These are phyloP conservation scores for Chaetomidium leptoderma DNA, from an alignment of 495 filamentous ascomycete species.

Conservation along the genomic window DNA sequence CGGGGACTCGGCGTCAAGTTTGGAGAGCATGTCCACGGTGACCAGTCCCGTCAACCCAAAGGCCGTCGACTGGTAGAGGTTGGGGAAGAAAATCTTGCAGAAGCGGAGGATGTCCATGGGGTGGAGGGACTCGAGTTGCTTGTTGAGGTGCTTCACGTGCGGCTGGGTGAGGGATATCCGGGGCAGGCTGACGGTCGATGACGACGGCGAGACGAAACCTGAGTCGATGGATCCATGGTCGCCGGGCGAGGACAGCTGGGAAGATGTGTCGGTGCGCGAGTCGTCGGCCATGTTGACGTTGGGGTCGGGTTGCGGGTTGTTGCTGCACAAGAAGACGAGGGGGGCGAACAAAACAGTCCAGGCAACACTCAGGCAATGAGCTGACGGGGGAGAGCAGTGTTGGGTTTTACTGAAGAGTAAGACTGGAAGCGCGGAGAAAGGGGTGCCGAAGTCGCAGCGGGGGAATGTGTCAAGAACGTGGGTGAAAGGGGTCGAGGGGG, in stretches of 20 bases:
- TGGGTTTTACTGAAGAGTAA: neutral
- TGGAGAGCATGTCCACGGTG: slow-evolving; percentile 92
- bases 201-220: slow-evolving; percentile 76
- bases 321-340: neutral
- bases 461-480: slow-evolving; percentile 7
- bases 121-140: slow-evolving; percentile 76
- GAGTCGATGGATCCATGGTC: slow-evolving; percentile 61
- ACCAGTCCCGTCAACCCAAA: slow-evolving; percentile 92
- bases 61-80: slow-evolving; percentile 93
- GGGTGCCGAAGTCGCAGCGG: slow-evolving; percentile 8
- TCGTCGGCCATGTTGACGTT: slow-evolving; percentile 32
- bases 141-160: slow-evolving; percentile 86
- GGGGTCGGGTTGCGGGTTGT: too few relatives aligned
- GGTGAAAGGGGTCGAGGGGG: slow-evolving; percentile 13
- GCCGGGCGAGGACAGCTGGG: slow-evolving; percentile 34
- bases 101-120: slow-evolving; percentile 79
- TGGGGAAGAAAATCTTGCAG: slow-evolving; percentile 84
- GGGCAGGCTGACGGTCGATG: slow-evolving; percentile 44
- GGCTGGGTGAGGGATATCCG: slow-evolving; percentile 76
- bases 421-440: neutral
- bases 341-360: neutral
- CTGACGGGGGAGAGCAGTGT: neutral
- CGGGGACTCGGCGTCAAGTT: slow-evolving; percentile 65
- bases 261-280: slow-evolving; percentile 25
- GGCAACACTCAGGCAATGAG: slow-evolving; percentile 4